Evolutionary conservation across 768 basidiomycete species (phyloP), one percentile per base, ranked within the genome.

Genomic region (Boletus edulis): DNA sequence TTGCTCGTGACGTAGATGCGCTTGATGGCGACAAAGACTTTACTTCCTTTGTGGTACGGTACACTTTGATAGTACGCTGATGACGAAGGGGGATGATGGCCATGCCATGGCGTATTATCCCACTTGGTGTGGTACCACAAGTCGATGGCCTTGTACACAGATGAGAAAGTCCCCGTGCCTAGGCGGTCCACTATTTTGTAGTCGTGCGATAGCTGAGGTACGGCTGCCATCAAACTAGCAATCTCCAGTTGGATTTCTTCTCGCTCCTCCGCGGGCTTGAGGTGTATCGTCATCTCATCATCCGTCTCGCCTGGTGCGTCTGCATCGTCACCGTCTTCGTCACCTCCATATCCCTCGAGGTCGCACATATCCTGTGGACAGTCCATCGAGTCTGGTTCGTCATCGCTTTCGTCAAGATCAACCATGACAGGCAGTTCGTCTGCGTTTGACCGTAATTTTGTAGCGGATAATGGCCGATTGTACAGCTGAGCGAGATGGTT

Each of bases 61-160:
- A 62, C 67, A 2, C 81, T 80, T 62, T 89, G 88, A 62, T 85
- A 82, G 63, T 83, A 73, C 34, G 87, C 85, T 11, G 85, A 86
- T 24, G 87, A 89, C 8, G 72, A 67, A 3, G 78, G 72, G 2
- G 82, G 80, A 62, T 89, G 87, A 44, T 74, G 70, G 1, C 87
- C 87, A 32, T 83, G 82, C 91, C 91, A 93, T 13, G 82, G 76
- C 5, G 70, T 60, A 62, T 93, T 91, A 68, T 90, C 81, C 85
- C 85, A 91, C 49, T 89, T 87, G 46, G 79, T 73, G 61, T 91
- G 83, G 63, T 89, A 83, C 54, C 79, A 73, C 15, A 89, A 63
- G 70, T 99, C 97, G 59, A 95, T 71, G 0, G 95, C 97, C 65
- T 98, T 97, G 80, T 98, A 99, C n/a, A 99, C 97, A 11, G 94